Percentiles rank a stretch among this genome's conserved stretches.
These are phyloP conservation scores for Spergularia azorica DNA, from an alignment of 179 eudicot species.

Conservation along the genomic window DNA sequence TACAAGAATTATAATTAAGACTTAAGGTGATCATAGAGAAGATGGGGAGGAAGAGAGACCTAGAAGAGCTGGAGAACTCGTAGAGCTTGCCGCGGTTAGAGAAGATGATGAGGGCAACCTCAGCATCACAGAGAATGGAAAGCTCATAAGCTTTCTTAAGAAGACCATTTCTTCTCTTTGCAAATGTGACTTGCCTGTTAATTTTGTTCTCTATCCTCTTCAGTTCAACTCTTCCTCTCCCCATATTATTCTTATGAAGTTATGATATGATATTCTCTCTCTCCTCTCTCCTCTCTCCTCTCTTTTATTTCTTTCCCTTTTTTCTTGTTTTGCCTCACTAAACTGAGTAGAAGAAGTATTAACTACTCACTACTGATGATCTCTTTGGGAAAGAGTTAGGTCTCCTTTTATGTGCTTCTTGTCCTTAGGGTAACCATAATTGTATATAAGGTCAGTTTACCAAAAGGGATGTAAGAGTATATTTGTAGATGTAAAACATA, in stretches of 20 bases:
- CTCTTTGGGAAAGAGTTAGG: constrained; percentile 29
- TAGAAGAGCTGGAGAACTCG: constrained; percentile 51
- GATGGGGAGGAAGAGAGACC: constrained; percentile 24
- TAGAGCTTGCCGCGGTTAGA: constrained; percentile 60
- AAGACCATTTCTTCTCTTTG: constrained; percentile 59
- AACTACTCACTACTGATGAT: constrained; percentile 4
- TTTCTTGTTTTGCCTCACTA: too few relatives aligned
- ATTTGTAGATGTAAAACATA: neutral
- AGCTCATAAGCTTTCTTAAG: constrained; percentile 65
- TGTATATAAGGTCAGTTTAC: constrained; percentile 21
- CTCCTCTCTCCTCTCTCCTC: too few relatives aligned
- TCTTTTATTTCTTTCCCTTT: neutral
- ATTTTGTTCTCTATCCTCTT: constrained; percentile 69
- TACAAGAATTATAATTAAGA: too few relatives aligned
- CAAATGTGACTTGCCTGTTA: constrained; percentile 61
- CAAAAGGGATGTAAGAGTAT: constrained; percentile 15
- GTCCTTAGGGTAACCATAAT: constrained; percentile 31
- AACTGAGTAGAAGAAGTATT: too few relatives aligned
- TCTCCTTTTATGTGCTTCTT: constrained; percentile 34
- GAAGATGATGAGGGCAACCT: constrained; percentile 57
- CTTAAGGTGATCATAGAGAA: too few relatives aligned
- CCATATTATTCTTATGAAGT: constrained; percentile 34
- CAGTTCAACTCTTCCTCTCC: constrained; percentile 62
- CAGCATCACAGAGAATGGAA: constrained; percentile 61
- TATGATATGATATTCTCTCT: too few relatives aligned